Evolutionary conservation across 148 eudicot genomes (phyloP).

Genomic region (Vaccinium corymbosum): DNA sequence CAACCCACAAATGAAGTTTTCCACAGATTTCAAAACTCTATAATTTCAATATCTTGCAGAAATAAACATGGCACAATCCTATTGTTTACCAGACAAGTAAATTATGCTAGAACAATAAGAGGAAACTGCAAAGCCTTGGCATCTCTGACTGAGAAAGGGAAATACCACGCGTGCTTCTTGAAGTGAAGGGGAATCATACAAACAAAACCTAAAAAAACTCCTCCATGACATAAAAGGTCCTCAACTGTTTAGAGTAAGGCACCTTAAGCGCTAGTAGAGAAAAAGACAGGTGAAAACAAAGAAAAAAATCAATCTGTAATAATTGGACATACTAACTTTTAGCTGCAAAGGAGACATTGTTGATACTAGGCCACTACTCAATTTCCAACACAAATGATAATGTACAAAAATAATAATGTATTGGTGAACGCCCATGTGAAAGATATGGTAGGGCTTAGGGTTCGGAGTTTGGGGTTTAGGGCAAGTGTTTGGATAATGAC

Average conservation of each 20-base stretch:
- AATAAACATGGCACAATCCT: neutral
- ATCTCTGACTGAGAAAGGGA: neutral
- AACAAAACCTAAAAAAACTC: neutral
- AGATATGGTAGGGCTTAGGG: neutral
- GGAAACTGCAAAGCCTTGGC: neutral
- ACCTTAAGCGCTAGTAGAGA: slow-evolving; percentile 4
- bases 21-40: neutral
- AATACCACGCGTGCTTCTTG: neutral
- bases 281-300: neutral
- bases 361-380: neutral
- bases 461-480: neutral
- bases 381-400: neutral
- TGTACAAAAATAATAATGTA: too few species aligned
- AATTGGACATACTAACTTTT: neutral
- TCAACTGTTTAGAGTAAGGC: neutral
- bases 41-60: neutral
- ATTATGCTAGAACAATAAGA: neutral
- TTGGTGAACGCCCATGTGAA: neutral
- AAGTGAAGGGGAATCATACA: neutral
- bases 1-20: neutral
- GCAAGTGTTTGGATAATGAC: neutral
- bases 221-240: neutral
- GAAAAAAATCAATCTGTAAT: neutral
- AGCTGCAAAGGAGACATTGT: neutral
- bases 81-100: neutral